Conservation (phyloP, 2,329 filamentous ascomycete species). For the Sclerotinia nivalis region DNA sequence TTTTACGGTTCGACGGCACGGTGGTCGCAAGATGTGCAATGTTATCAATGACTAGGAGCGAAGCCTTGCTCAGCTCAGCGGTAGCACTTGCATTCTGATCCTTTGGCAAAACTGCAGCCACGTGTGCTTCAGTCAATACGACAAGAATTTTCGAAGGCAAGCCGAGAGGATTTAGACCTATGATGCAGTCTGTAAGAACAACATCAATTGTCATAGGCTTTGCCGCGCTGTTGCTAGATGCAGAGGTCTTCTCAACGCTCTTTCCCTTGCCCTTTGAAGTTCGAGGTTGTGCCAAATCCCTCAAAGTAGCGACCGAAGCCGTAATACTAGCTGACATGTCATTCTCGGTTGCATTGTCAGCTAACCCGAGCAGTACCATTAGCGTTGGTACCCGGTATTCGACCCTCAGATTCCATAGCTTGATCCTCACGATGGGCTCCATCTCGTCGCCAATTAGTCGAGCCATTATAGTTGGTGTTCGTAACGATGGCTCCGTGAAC, state of each 20-base stretch:
- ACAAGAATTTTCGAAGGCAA: slow-evolving; percentile 74
- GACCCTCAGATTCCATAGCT: slow-evolving; percentile 78
- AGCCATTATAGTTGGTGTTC: slow-evolving; percentile 74
- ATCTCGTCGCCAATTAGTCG: slow-evolving; percentile 92
- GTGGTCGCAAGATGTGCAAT: slow-evolving; percentile 47
- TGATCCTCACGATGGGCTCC: slow-evolving; percentile 86
- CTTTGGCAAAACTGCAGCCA: slow-evolving; percentile 67
- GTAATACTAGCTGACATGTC: slow-evolving; percentile 76
- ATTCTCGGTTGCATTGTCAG: slow-evolving; percentile 65
- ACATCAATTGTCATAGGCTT: slow-evolving; percentile 71
- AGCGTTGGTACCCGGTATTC: slow-evolving; percentile 87
- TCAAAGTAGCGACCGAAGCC: slow-evolving; percentile 75
- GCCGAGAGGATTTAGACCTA: slow-evolving; percentile 81
- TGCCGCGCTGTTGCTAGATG: slow-evolving; percentile 31
- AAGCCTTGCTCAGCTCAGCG: slow-evolving; percentile 75
- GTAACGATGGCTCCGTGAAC: slow-evolving; percentile 34
- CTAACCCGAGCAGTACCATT: slow-evolving; percentile 74
- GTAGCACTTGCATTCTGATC: slow-evolving; percentile 63
- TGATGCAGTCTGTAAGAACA: slow-evolving; percentile 74
- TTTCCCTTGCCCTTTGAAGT: slow-evolving; percentile 25
- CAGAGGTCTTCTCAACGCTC: slow-evolving; percentile 10
- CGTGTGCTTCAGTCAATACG: slow-evolving; percentile 73
- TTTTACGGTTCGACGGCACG: slow-evolving; percentile 25
- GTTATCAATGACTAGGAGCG: slow-evolving; percentile 81
- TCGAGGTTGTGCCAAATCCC: slow-evolving; percentile 59